Evolutionary conservation across 1,284 basidiomycete genomes (phyloP).

Genomic region (Puccinia horiana): DNA sequence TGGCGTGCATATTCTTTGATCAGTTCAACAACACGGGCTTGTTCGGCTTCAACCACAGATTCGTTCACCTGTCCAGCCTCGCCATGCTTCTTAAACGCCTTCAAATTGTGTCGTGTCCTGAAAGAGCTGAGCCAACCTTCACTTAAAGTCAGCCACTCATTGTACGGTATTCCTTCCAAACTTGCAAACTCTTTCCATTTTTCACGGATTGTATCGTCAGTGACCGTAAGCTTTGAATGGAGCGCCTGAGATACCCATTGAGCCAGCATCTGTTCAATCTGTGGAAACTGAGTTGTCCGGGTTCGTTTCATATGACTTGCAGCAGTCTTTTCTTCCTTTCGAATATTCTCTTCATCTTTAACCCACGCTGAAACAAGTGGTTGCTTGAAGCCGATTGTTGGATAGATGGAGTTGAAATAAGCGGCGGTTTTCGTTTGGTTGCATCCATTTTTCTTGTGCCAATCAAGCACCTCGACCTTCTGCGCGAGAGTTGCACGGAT

Average conservation of each 20-base stretch:
- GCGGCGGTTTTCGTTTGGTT: not conserved
- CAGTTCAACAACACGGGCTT: not conserved
- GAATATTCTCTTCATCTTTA: slow-evolving; percentile 20
- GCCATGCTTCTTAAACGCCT: slow-evolving; percentile 6
- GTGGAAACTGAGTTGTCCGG: not conserved
- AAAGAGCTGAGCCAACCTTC: not conserved
- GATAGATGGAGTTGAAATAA: slow-evolving; percentile 29
- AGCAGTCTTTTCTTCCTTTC: not conserved
- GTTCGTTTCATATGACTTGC: not conserved
- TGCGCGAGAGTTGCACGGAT: slow-evolving; percentile 15
- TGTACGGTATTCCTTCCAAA: not conserved
- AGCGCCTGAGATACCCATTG: not conserved
- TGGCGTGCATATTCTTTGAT: not conserved
- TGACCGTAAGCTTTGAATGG: not conserved
- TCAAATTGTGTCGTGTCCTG: not conserved
- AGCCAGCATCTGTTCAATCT: slow-evolving; percentile 13
- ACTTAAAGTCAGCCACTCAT: not conserved
- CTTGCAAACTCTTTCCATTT: slow-evolving; percentile 7
- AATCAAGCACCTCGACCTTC: slow-evolving; percentile 34
- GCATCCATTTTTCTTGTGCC: slow-evolving; percentile 9
- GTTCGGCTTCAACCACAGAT: not conserved
- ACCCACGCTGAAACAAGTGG: slow-evolving; percentile 36
- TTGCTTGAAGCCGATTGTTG: slow-evolving; percentile 27
- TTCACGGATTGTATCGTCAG: not conserved
- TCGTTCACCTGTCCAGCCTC: not conserved